These are phyloP conservation scores for Pyrenophora tritici-repentis DNA, from an alignment of 2,329 filamentous ascomycete genomes.

Conservation along the genomic window DNA sequence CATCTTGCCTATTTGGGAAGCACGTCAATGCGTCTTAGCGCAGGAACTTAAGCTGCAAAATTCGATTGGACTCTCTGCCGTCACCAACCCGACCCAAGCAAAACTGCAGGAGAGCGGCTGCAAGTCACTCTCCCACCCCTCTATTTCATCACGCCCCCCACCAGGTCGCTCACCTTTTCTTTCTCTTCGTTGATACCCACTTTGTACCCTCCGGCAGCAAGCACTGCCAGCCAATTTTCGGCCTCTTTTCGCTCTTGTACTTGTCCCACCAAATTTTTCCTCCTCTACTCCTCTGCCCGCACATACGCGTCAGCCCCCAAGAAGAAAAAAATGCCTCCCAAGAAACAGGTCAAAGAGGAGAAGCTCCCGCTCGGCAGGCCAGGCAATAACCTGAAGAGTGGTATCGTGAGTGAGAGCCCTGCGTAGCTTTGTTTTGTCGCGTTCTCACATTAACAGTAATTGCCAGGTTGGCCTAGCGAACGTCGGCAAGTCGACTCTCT, in stretches of 20 bases:
- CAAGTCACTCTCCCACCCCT: conserved; percentile 15
- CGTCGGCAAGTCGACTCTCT: conserved; percentile 98
- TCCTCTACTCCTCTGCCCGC: conserved; percentile 53
- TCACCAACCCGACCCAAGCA: conserved; percentile 16
- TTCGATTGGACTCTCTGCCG: conserved; percentile 16
- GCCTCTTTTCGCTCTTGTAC: conserved; percentile 44
- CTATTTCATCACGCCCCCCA: conserved; percentile 42
- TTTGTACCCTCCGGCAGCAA: conserved; percentile 57
- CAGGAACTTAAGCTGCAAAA: conserved; percentile 20
- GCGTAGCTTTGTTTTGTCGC: conserved; percentile 33
- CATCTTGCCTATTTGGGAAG: conserved; percentile 18
- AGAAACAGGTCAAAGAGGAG: conserved; percentile 89
- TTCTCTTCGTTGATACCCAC: conserved; percentile 57
- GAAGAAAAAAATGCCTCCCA: conserved; percentile 87
- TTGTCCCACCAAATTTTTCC: conserved; percentile 36
- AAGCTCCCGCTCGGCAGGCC: conserved; percentile 95
- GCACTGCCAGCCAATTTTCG: conserved; percentile 51
- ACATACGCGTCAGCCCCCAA: conserved; percentile 61
- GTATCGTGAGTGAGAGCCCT: conserved; percentile 80
- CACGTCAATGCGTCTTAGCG: conserved; percentile 12
- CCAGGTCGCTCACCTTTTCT: conserved; percentile 53
- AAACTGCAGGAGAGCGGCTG: conserved; percentile 16
- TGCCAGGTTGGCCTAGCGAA: conserved; percentile 93
- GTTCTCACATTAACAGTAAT: conserved; percentile 52
- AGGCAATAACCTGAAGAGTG: conserved; percentile 98